These are phyloP conservation scores for Collybia mongolica DNA, from an alignment of 768 basidiomycete species.

Conservation along the genomic window DNA sequence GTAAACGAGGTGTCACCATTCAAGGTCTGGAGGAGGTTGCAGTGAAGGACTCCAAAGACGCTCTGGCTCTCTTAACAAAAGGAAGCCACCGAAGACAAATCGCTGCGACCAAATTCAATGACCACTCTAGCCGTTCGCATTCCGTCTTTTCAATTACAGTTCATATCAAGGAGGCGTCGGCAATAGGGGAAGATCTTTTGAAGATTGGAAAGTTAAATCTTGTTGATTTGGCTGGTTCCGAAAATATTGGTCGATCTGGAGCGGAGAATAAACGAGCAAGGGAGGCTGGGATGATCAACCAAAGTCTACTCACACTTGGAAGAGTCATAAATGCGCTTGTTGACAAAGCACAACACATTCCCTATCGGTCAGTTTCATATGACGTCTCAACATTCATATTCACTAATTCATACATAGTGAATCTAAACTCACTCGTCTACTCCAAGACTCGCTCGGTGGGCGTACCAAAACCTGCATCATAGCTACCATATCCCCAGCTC, in stretches of 20 bases:
- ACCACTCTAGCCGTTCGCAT: constrained; percentile 95
- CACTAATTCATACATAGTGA: constrained; percentile 50
- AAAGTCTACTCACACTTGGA: constrained; percentile 94
- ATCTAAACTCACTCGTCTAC: constrained; percentile 93
- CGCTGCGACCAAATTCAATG: constrained; percentile 96
- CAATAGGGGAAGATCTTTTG: constrained; percentile 82
- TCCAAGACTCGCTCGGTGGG: constrained; percentile 99
- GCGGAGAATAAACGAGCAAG: constrained; percentile 93
- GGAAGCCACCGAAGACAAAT: constrained; percentile 91
- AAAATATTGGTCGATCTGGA: constrained; percentile 94
- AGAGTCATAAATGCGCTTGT: constrained; percentile 96
- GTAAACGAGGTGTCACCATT: constrained; percentile 87
- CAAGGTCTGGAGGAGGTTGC: constrained; percentile 91
- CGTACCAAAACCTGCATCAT: constrained; percentile 97
- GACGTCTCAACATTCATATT: neutral
- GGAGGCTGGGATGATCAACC: constrained; percentile 99
- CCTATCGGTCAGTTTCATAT: constrained; percentile 70
- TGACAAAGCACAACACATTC: constrained; percentile 87
- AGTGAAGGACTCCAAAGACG: constrained; percentile 82
- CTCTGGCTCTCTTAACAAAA: constrained; percentile 79
- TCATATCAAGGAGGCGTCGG: constrained; percentile 80
- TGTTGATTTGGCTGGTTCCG: constrained; percentile 95
- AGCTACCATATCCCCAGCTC: constrained; percentile 92
- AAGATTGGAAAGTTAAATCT: constrained; percentile 95
- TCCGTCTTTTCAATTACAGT: constrained; percentile 97